A percentile compares a stretch with the other conserved stretches of the same genome.
These are phyloP conservation scores for Sclerotinia glacialis DNA, from an alignment of 2,329 filamentous ascomycete genomes.

Conservation along the genomic window DNA sequence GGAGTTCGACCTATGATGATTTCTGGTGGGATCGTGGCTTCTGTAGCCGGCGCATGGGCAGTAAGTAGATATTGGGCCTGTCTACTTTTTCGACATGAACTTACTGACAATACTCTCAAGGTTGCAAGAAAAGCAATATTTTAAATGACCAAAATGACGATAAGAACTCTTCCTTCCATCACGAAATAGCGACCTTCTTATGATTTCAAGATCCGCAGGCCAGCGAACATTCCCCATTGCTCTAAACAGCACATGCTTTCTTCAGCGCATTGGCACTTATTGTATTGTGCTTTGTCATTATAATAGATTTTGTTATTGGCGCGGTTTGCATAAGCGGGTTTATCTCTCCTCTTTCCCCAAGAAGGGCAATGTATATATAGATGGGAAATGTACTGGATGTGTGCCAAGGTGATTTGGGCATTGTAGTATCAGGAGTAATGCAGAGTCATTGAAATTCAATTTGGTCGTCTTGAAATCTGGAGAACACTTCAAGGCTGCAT, in stretches of 20 bases:
- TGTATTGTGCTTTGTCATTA: slow-evolving; percentile 34
- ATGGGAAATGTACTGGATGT: slow-evolving; percentile 26
- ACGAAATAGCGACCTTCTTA: slow-evolving; percentile 16
- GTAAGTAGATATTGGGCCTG: slow-evolving; percentile 55
- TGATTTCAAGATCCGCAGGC: slow-evolving; percentile 14
- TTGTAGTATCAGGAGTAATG: slow-evolving; percentile 31
- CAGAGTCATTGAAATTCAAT: slow-evolving; percentile 20
- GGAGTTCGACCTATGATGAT: slow-evolving; percentile 91
- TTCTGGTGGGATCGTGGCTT: slow-evolving; percentile 83
- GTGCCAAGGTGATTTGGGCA: slow-evolving; percentile 30
- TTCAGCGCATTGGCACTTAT: slow-evolving; percentile 37
- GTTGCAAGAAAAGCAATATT: slow-evolving; percentile 51
- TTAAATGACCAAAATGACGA: slow-evolving; percentile 36
- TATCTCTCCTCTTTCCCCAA: slow-evolving; percentile 39
- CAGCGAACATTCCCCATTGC: slow-evolving; percentile 17
- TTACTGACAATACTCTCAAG: slow-evolving; percentile 39
- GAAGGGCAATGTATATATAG: slow-evolving; percentile 39
- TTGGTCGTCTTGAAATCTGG: not conserved
- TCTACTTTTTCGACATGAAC: not conserved
- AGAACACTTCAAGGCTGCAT: not conserved
- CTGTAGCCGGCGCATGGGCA: slow-evolving; percentile 82
- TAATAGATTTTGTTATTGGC: slow-evolving; percentile 37
- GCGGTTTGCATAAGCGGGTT: slow-evolving; percentile 40
- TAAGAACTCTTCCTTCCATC: not conserved
- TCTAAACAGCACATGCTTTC: slow-evolving; percentile 20